These are phyloP conservation scores for Limtongia smithiae DNA, from an alignment of 805 yeast species.

Conservation along the genomic window DNA sequence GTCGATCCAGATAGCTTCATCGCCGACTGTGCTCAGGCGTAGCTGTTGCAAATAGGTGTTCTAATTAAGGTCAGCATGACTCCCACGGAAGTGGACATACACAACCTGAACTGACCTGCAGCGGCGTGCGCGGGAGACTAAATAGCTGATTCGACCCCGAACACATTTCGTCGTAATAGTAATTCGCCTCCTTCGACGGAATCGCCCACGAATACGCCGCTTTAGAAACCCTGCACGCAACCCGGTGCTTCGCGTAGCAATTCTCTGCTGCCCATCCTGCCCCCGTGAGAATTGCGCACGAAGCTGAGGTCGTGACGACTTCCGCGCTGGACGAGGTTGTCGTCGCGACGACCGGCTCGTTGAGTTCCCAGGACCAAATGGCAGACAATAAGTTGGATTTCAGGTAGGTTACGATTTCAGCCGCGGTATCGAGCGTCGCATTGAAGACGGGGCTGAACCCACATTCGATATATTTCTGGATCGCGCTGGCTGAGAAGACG, in stretches of 20 bases:
- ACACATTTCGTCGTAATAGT: constrained; percentile 34
- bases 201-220: constrained; percentile 40
- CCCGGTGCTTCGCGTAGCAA: constrained; percentile 54
- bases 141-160: constrained; percentile 15
- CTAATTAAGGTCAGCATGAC: too few species aligned
- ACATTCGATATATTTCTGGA: constrained; percentile 44
- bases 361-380: constrained; percentile 73
- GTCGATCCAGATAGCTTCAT: constrained; percentile 22
- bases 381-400: constrained; percentile 30
- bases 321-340: constrained; percentile 17
- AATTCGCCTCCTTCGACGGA: constrained; percentile 34
- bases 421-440: constrained; percentile 33
- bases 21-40: constrained; percentile 2
- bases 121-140: constrained; percentile 23
- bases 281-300: constrained; percentile 44
- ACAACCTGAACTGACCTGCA: too few species aligned
- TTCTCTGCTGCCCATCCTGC: constrained; percentile 64
- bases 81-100: too few species aligned
- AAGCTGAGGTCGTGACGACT: constrained; percentile 7
- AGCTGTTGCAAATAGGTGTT: constrained; percentile 17
- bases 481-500: constrained; percentile 42
- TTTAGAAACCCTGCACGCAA: constrained; percentile 52
- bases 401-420: constrained; percentile 28
- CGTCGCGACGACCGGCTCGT: constrained; percentile 46
- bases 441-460: constrained; percentile 68